Conservation (phyloP, 371 early-diverging fungal species). For the Amoeboaphelidium protococcarum region DNA sequence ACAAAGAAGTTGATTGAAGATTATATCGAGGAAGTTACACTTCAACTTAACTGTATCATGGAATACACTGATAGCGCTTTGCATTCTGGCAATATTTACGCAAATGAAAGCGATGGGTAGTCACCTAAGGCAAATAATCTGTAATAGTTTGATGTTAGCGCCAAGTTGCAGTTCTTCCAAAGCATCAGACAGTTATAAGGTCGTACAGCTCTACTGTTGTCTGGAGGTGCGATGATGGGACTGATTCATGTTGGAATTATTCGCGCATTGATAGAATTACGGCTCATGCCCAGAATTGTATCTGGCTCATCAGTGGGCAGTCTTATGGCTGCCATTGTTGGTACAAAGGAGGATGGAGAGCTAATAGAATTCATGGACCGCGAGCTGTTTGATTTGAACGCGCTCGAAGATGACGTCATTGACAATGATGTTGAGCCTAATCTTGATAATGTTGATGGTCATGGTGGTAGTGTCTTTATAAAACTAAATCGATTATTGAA, state of each 20-base stretch:
- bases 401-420: neutral
- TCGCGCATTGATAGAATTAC: constrained; percentile 33
- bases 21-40: constrained; percentile 49
- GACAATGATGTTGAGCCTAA: too few relatives aligned
- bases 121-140: too few relatives aligned
- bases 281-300: constrained; percentile 55
- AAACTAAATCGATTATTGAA: constrained; percentile 37
- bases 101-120: too few relatives aligned
- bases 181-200: constrained; percentile 59
- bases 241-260: constrained; percentile 54
- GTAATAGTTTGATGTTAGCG: too few relatives aligned
- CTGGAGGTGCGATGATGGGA: constrained; percentile 72
- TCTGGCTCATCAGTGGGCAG: constrained; percentile 71
- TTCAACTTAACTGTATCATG: constrained; percentile 27
- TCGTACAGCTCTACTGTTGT: constrained; percentile 55
- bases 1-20: constrained; percentile 50
- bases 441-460: too few relatives aligned
- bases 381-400: constrained; percentile 18
- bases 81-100: too few relatives aligned
- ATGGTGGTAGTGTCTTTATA: constrained; percentile 19
- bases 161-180: constrained; percentile 50
- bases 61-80: constrained; percentile 15
- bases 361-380: constrained; percentile 30
- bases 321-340: constrained; percentile 58
- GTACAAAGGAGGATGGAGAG: constrained; percentile 50